A percentile compares a stretch with the other conserved stretches of the same genome.
phyloP scores from a whole-genome alignment of 495 filamentous ascomycete species.

The Penicillium goetzii region DNA sequence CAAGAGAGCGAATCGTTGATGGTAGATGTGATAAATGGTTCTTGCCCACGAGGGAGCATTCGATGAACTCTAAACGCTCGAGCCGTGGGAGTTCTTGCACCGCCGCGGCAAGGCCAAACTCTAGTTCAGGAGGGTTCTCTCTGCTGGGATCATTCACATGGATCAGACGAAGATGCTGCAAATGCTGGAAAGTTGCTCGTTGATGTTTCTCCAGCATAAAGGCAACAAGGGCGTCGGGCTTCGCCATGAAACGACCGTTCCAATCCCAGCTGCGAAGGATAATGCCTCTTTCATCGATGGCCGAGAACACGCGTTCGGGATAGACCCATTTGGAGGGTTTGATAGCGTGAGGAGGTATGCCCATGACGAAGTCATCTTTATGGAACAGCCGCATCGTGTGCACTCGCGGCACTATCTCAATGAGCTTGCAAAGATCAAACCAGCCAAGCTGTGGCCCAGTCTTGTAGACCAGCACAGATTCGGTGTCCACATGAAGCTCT shows the following conservation, averaged over 20 bases:
- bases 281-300: slow-evolving; percentile 50
- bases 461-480: slow-evolving; percentile 46
- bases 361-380: slow-evolving; percentile 39
- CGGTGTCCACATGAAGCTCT: slow-evolving; percentile 68
- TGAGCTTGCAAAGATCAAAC: slow-evolving; percentile 47
- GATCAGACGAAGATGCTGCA: slow-evolving; percentile 64
- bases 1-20: slow-evolving; percentile 61
- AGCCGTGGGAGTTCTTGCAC: slow-evolving; percentile 64
- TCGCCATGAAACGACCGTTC: slow-evolving; percentile 65
- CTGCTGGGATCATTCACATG: slow-evolving; percentile 52
- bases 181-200: slow-evolving; percentile 58
- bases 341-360: slow-evolving; percentile 34
- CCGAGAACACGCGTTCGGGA: slow-evolving; percentile 59
- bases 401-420: slow-evolving; percentile 48
- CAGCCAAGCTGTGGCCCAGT: slow-evolving; percentile 49
- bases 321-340: slow-evolving; percentile 62
- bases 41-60: slow-evolving; percentile 65
- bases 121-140: slow-evolving; percentile 32
- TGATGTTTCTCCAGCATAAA: slow-evolving; percentile 59
- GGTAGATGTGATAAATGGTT: slow-evolving; percentile 65
- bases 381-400: slow-evolving; percentile 48
- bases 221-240: slow-evolving; percentile 49
- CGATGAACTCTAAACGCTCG: slow-evolving; percentile 66
- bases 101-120: slow-evolving; percentile 57
- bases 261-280: slow-evolving; percentile 74